phyloP scores from a whole-genome alignment of 768 basidiomycete genomes.

The Cyclocybe aegerita region DNA sequence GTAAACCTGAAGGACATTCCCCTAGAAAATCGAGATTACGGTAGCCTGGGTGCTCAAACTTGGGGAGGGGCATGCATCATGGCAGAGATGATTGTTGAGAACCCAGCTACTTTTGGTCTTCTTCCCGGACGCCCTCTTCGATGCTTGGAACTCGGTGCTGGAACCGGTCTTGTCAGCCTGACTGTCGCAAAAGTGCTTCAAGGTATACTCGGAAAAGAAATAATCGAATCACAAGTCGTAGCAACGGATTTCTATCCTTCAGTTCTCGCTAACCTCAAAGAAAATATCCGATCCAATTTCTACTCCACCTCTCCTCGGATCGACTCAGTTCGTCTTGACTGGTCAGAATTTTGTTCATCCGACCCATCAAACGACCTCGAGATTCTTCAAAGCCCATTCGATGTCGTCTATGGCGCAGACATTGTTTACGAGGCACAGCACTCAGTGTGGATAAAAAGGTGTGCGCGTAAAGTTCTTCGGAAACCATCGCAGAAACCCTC shows the following conservation, averaged over 20 bases:
- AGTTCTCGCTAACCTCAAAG: constrained; percentile 66
- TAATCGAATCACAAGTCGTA: constrained; percentile 36
- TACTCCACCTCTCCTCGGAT: constrained; percentile 7
- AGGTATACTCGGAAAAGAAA: neutral
- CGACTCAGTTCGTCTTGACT: constrained; percentile 52
- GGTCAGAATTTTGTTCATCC: constrained; percentile 41
- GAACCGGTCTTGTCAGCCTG: constrained; percentile 80
- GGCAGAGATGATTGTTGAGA: constrained; percentile 66
- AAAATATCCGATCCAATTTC: constrained; percentile 63
- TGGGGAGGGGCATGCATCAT: constrained; percentile 87
- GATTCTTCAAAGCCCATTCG: constrained; percentile 46
- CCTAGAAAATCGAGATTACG: constrained; percentile 66
- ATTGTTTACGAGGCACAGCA: constrained; percentile 77
- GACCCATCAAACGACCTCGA: constrained; percentile 3
- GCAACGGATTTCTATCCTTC: constrained; percentile 80
- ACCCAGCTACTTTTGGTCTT: constrained; percentile 50
- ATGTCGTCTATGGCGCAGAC: constrained; percentile 79
- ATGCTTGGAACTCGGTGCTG: constrained; percentile 80
- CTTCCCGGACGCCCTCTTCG: constrained; percentile 26
- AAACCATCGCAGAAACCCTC: constrained; percentile 17
- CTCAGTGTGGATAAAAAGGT: constrained; percentile 66
- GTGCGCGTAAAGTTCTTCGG: constrained; percentile 51
- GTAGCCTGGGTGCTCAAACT: constrained; percentile 81
- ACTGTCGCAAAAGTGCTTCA: constrained; percentile 47
- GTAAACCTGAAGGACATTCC: constrained; percentile 66